Evolutionary conservation across 257 asterid genomes (phyloP).

Genomic region (Solanum etuberosum): DNA sequence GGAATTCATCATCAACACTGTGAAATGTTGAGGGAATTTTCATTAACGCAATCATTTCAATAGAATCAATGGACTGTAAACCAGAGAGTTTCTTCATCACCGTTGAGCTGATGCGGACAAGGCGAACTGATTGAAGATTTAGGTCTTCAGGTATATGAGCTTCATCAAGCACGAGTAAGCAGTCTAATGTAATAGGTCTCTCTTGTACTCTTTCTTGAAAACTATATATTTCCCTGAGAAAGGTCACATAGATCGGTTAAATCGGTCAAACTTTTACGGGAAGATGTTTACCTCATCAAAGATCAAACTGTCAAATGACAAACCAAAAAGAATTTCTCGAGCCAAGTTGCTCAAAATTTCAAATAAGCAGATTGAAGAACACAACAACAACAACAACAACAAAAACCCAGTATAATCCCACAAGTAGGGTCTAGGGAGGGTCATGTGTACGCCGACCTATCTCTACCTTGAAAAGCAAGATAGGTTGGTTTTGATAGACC

Average conservation of each 20-base stretch:
- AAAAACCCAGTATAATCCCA: too few species aligned
- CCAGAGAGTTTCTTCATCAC: slow-evolving; percentile 80
- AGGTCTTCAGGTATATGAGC: slow-evolving; percentile 51
- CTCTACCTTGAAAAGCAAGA: too few species aligned
- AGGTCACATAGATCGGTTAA: not conserved
- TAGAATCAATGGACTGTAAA: slow-evolving; percentile 66
- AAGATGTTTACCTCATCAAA: not conserved
- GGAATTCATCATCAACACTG: slow-evolving; percentile 11
- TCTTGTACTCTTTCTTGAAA: slow-evolving; percentile 27
- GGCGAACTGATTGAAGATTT: slow-evolving; percentile 12
- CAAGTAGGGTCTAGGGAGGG: too few species aligned
- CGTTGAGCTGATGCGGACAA: slow-evolving; percentile 44
- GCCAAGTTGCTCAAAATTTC: not conserved
- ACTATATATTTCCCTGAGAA: slow-evolving; percentile 59
- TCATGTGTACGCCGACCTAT: too few species aligned
- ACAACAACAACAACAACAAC: not conserved
- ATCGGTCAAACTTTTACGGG: not conserved
- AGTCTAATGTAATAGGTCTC: slow-evolving; percentile 35
- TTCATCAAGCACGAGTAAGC: slow-evolving; percentile 61
- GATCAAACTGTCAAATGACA: not conserved
- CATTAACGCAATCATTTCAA: slow-evolving; percentile 60
- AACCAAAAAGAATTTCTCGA: not conserved
- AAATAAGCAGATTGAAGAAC: not conserved
- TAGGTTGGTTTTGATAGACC: too few species aligned
- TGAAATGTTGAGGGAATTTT: slow-evolving; percentile 70